Base-by-base conservation (phyloP, 306 rosid species). In the Rosa persica region DNA sequence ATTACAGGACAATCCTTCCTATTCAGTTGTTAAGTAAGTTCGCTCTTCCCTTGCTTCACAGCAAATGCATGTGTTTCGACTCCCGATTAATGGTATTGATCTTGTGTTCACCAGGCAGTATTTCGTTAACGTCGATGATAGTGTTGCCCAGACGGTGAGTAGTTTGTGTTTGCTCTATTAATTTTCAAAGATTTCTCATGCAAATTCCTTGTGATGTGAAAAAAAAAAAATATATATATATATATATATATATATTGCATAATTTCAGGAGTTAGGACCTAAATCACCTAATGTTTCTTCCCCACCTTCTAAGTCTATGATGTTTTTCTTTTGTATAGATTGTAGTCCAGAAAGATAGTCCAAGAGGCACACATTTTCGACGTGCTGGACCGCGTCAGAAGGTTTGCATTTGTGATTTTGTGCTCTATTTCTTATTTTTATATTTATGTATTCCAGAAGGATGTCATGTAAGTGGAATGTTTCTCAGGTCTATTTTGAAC, bases 141-240 rank as follows among this genome's bases (percentile, higher is more conserved):
- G 83, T 2, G 85, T 90, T 52, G 92, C 91, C 0, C 85, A 90
- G 70, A 83, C 73, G 86, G 92, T 78, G 55, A 82, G 70, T 82
- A 68, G 16, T 27, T 20, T 55, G 36, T 36, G 4, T 36, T 60
- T 51, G 22, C 25, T 27, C 55, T 22, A 52, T 25, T 44, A 30
- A 40, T 42, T 25, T 44, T 22, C 25, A 8, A 8, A 49, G 3
- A 19, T 2, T 2, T 72, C 44, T 34, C 6, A 20, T 1, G 23
- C n/a, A 38, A 19, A 12, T 34, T 62, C 4, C 0, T 30, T 8
- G 9, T 25, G 68, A 22, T 60, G 15, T 16, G 22, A 57, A 57
- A 44, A 43, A 42, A 30, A 25, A 1, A 57, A 55, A 20, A 20
- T n/a, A n/a, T n/a, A n/a, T n/a, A 30, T 30, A 30, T 30, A 30